Evolutionary conservation across 1,139 yeast species (phyloP).

Genomic region (Zygosaccharomyces pseudobailii): DNA sequence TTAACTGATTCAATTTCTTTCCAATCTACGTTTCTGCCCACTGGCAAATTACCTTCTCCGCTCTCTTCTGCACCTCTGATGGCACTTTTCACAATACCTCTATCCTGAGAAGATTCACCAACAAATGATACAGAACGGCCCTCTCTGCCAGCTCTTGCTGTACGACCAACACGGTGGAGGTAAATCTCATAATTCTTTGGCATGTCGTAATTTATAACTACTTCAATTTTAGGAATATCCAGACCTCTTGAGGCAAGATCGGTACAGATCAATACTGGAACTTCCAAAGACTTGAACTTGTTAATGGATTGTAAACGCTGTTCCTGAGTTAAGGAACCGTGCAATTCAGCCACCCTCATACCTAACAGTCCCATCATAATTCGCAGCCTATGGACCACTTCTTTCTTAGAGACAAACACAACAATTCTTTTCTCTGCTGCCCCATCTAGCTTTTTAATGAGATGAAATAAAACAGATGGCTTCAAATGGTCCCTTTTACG

Average conservation of each 20-base stretch:
- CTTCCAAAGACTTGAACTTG: constrained; percentile 72
- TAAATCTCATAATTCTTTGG: constrained; percentile 88
- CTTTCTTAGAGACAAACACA: constrained; percentile 87
- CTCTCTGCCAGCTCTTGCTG: constrained; percentile 98
- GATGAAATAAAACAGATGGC: constrained; percentile 72
- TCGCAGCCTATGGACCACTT: constrained; percentile 80
- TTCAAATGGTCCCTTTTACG: constrained; percentile 82
- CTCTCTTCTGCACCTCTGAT: constrained; percentile 56
- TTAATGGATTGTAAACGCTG: constrained; percentile 85
- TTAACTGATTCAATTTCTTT: constrained; percentile 65
- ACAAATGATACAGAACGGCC: constrained; percentile 92
- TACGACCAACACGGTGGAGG: constrained; percentile 97
- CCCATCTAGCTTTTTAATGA: constrained; percentile 63
- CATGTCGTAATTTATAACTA: constrained; percentile 92
- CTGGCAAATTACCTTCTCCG: constrained; percentile 47
- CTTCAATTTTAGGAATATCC: constrained; percentile 96
- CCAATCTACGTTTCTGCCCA: constrained; percentile 89
- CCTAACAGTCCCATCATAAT: constrained; percentile 83
- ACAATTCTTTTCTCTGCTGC: constrained; percentile 65
- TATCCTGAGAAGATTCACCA: constrained; percentile 80
- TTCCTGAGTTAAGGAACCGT: constrained; percentile 92
- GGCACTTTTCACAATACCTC: constrained; percentile 84
- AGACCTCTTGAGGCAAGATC: constrained; percentile 99
- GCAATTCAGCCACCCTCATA: constrained; percentile 83
- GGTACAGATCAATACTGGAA: constrained; percentile 88